Conservation (phyloP, 495 filamentous ascomycete species). For the Penicillium canescens region DNA sequence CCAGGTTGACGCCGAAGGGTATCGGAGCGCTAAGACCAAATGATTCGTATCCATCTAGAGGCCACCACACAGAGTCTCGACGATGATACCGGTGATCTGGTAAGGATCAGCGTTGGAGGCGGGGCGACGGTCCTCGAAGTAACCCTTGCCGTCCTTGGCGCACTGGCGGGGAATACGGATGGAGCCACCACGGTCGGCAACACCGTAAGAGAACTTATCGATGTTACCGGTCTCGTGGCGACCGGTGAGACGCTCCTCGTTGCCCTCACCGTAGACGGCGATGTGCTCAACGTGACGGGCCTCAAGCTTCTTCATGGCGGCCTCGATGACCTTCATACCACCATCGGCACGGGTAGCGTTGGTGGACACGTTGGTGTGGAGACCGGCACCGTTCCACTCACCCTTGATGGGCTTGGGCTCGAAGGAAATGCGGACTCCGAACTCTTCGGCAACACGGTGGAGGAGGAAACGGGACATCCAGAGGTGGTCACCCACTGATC, state of each 20-base stretch:
- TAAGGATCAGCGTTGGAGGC: constrained; percentile 97
- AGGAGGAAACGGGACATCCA: constrained; percentile 98
- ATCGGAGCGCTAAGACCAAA: constrained; percentile 50
- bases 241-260: constrained; percentile 88
- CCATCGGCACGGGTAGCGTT: constrained; percentile 83
- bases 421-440: constrained; percentile 94
- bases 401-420: constrained; percentile 97
- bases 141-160: constrained; percentile 93
- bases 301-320: constrained; percentile 83
- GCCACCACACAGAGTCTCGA: constrained; percentile 66
- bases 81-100: constrained; percentile 91
- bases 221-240: constrained; percentile 93
- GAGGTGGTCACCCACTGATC: constrained; percentile 90
- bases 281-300: constrained; percentile 93
- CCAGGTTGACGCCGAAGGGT: constrained; percentile 49
- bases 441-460: constrained; percentile 94
- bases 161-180: constrained; percentile 91
- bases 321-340: constrained; percentile 92
- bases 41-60: constrained; percentile 36
- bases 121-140: constrained; percentile 96
- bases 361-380: constrained; percentile 94
- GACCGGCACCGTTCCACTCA: constrained; percentile 99
- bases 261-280: constrained; percentile 94
- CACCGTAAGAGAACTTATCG: constrained; percentile 92
- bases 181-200: constrained; percentile 92